phyloP scores from a whole-genome alignment of 768 basidiomycete species.

The Dictyophora rubrovolvata region DNA sequence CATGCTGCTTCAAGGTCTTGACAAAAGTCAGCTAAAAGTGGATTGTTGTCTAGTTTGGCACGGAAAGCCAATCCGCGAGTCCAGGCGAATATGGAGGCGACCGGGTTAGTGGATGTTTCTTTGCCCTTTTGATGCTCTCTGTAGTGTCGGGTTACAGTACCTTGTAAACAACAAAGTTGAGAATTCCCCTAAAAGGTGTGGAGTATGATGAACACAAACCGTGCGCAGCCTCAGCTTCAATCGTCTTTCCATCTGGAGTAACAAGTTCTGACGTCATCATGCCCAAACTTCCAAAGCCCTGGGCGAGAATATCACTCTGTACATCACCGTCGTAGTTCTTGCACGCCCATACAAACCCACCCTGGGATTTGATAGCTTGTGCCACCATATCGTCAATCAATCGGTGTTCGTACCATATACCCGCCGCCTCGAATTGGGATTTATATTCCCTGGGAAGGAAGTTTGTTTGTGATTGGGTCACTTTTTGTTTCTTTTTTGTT shows the following conservation, averaged over 20 bases:
- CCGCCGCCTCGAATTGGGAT: conserved; percentile 51
- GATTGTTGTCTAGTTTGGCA: conserved; percentile 84
- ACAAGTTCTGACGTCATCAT: conserved; percentile 98
- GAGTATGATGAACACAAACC: conserved; percentile 31
- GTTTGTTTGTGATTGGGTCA: neutral
- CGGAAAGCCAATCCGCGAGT: conserved; percentile 89
- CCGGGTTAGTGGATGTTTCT: conserved; percentile 97
- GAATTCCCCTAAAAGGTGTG: neutral
- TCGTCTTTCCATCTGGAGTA: conserved; percentile 85
- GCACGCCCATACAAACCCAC: conserved; percentile 77
- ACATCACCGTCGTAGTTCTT: conserved; percentile 71
- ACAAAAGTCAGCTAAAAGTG: conserved; percentile 63
- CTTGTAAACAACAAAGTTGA: conserved; percentile 17
- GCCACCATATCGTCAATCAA: conserved; percentile 99
- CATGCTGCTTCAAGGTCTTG: conserved; percentile 76
- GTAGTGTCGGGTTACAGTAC: conserved; percentile 93
- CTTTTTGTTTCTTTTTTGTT: neutral
- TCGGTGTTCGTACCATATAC: conserved; percentile 91
- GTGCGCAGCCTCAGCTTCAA: conserved; percentile 96
- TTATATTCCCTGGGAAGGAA: conserved; percentile 48
- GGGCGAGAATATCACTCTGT: conserved; percentile 89
- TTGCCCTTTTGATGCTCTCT: conserved; percentile 95
- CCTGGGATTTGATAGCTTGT: conserved; percentile 91
- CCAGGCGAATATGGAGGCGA: conserved; percentile 98
- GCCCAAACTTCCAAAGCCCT: conserved; percentile 92